Evolutionary conservation across 2,329 filamentous ascomycete species (phyloP).

Genomic region (Monilinia laxa): DNA sequence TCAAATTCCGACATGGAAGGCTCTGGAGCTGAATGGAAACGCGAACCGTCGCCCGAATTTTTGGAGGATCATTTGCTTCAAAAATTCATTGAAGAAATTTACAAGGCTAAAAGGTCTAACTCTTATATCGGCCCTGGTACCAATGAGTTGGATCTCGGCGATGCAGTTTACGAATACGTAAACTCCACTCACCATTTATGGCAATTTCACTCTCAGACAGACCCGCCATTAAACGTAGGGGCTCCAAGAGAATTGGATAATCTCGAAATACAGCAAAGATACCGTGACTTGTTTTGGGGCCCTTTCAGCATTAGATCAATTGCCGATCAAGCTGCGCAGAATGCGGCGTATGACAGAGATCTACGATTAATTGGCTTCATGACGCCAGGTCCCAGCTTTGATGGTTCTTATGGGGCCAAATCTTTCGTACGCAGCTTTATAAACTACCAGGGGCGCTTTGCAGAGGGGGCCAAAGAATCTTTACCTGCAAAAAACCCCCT

Average conservation of each 20-base stretch:
- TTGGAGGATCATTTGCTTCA: neutral
- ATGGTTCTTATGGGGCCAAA: neutral
- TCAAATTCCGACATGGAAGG: neutral
- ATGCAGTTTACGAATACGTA: conserved; percentile 5
- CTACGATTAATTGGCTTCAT: neutral
- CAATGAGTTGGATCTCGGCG: conserved; percentile 8
- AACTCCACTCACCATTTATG: neutral
- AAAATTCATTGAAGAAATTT: conserved; percentile 1
- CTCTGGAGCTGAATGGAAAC: neutral
- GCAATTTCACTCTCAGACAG: neutral
- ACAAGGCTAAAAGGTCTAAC: neutral
- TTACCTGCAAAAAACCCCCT: neutral
- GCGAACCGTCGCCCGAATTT: no score
- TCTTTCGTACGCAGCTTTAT: neutral
- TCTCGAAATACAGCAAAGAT: neutral
- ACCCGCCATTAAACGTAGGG: neutral
- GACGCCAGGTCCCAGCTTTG: neutral
- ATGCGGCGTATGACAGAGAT: neutral
- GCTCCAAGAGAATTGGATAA: neutral
- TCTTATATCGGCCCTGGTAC: neutral
- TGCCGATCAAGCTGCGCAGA: neutral
- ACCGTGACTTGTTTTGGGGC: neutral
- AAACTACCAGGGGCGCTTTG: neutral
- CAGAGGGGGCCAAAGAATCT: neutral
- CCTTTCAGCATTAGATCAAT: neutral